A percentile compares a stretch with the other conserved stretches of the same genome.
Evolutionary conservation across 495 filamentous ascomycete genomes (phyloP).

Genomic region (Pseudotulostoma volvatum): DNA sequence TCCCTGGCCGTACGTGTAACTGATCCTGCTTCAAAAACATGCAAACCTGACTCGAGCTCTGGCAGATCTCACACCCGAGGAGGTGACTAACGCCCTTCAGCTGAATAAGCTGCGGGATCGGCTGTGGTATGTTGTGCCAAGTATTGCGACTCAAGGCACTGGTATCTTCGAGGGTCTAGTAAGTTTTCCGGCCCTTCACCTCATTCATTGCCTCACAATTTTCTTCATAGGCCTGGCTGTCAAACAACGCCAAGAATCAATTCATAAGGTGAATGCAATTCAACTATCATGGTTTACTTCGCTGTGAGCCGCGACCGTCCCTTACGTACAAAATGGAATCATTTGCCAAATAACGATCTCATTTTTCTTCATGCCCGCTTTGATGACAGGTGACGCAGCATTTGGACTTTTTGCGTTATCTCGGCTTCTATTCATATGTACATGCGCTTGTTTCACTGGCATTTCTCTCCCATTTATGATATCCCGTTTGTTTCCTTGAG

Average conservation of each 20-base stretch:
- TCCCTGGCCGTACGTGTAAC: slow-evolving; percentile 54
- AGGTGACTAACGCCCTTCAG: slow-evolving; percentile 73
- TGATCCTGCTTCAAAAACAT: not conserved
- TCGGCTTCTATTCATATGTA: slow-evolving; percentile 3
- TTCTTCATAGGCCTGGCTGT: slow-evolving; percentile 59
- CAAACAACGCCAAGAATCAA: slow-evolving; percentile 74
- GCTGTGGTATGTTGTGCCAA: slow-evolving; percentile 92
- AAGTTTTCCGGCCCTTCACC: slow-evolving; percentile 19
- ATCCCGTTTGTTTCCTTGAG: slow-evolving; percentile 24
- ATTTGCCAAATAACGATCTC: slow-evolving; percentile 13
- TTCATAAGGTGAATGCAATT: slow-evolving; percentile 11
- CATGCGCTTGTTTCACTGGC: slow-evolving; percentile 9
- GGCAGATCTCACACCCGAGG: slow-evolving; percentile 69
- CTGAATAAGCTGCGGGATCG: slow-evolving; percentile 77
- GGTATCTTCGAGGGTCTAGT: slow-evolving; percentile 88
- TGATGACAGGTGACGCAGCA: slow-evolving; percentile 35
- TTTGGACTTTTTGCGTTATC: slow-evolving; percentile 17
- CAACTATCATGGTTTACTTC: slow-evolving; percentile 13
- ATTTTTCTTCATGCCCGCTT: slow-evolving; percentile 25
- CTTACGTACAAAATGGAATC: slow-evolving; percentile 27
- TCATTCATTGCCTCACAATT: slow-evolving; percentile 1
- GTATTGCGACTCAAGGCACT: slow-evolving; percentile 84
- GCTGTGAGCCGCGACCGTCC: no score
- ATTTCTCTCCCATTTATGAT: slow-evolving; percentile 19
- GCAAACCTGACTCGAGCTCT: slow-evolving; percentile 6